A percentile compares a stretch with the other conserved stretches of the same genome.
These are phyloP conservation scores for Metarhizium robertsii DNA, from an alignment of 2,329 filamentous ascomycete species.

Conservation along the genomic window DNA sequence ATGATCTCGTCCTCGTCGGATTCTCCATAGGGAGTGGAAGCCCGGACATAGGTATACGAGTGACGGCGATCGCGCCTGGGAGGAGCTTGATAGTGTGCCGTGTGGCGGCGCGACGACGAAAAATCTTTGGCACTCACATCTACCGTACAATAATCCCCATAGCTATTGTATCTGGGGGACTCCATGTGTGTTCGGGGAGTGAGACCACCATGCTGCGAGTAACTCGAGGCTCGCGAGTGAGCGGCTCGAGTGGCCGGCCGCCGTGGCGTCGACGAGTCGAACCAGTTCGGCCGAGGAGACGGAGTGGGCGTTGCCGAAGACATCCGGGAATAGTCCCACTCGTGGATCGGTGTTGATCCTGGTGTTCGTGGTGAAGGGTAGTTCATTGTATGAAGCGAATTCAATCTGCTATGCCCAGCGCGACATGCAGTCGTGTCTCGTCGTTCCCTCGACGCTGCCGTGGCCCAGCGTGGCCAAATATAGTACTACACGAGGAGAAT, in stretches of 20 bases:
- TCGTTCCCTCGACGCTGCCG: neutral
- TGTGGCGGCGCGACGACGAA: slow-evolving; percentile 33
- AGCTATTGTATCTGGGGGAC: slow-evolving; percentile 53
- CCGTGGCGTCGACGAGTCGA: slow-evolving; percentile 37
- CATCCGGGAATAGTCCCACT: slow-evolving; percentile 44
- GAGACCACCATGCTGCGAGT: slow-evolving; percentile 24
- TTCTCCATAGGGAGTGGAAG: slow-evolving; percentile 50
- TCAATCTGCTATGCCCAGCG: slow-evolving; percentile 24
- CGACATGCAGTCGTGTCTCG: slow-evolving; percentile 16
- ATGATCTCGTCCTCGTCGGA: slow-evolving; percentile 56
- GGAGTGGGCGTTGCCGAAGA: slow-evolving; percentile 48
- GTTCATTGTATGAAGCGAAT: slow-evolving; percentile 24
- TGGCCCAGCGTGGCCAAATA: slow-evolving; percentile 8
- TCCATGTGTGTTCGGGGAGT: slow-evolving; percentile 40
- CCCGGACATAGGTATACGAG: slow-evolving; percentile 50
- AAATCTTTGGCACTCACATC: slow-evolving; percentile 54
- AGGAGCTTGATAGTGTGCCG: slow-evolving; percentile 21
- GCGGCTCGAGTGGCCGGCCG: slow-evolving; percentile 44
- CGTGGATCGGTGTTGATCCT: slow-evolving; percentile 38
- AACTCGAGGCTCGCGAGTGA: slow-evolving; percentile 28
- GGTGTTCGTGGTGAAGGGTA: slow-evolving; percentile 30
- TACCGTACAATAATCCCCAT: slow-evolving; percentile 53
- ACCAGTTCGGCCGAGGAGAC: slow-evolving; percentile 44
- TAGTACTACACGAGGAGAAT: slow-evolving; percentile 1
- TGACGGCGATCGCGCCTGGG: slow-evolving; percentile 43